A percentile compares a stretch with the other conserved stretches of the same genome.
Conservation (phyloP, 208 protist species). For the Leishmania aethiopica region DNA sequence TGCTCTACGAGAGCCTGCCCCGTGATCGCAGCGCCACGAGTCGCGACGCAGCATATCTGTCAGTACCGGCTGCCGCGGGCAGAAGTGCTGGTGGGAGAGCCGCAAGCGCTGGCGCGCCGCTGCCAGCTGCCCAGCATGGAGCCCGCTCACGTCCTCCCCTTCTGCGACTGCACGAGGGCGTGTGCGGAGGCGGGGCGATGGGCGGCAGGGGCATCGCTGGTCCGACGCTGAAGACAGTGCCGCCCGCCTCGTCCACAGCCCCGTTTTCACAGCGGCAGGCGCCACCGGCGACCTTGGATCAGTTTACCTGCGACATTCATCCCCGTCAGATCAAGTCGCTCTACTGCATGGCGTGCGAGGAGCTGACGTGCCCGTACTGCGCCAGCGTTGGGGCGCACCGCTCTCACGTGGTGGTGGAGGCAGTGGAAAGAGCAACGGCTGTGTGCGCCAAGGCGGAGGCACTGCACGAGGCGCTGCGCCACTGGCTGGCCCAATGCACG, state of each 20-base stretch:
- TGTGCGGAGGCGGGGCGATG: neutral
- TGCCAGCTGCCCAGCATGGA: neutral
- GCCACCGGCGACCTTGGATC: conserved; percentile 20
- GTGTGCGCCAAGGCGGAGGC: conserved; percentile 38
- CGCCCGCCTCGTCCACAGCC: neutral
- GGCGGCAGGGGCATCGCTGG: neutral
- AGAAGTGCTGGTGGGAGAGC: neutral
- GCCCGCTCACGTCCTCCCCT: neutral
- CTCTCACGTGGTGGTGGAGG: conserved; percentile 54
- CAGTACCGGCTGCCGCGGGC: neutral
- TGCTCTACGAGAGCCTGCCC: conserved; percentile 9
- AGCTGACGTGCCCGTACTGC: conserved; percentile 74
- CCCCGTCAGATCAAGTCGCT: conserved; percentile 41
- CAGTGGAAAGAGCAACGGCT: conserved; percentile 24
- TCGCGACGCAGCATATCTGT: neutral
- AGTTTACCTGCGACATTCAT: conserved; percentile 54
- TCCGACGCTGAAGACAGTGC: neutral
- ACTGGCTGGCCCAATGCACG: conserved; percentile 47
- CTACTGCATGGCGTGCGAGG: conserved; percentile 54
- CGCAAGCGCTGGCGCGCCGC: neutral
- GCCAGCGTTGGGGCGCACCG: conserved; percentile 61
- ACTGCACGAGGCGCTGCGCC: conserved; percentile 49
- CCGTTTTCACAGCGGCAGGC: neutral
- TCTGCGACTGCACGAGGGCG: neutral
- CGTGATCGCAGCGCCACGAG: neutral